A percentile compares a stretch with the other conserved stretches of the same genome.
Conservation (phyloP, 371 early-diverging fungal genomes). For the Choanephora cucurbitarum region DNA sequence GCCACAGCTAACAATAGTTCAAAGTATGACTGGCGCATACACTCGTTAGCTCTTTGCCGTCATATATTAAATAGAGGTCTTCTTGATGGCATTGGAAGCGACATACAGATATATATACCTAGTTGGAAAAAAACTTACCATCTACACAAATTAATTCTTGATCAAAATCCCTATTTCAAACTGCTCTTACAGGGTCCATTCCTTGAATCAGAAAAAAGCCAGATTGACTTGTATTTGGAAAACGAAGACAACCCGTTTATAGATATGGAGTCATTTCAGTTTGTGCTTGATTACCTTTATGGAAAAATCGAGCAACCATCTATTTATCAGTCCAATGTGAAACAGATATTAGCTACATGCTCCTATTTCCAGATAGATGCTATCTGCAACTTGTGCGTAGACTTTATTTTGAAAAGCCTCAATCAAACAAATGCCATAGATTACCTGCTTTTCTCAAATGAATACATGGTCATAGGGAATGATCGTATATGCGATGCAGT, state of each 20-base stretch:
- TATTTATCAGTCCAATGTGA: constrained; percentile 43
- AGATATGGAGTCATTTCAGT: constrained; percentile 57
- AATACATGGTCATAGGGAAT: constrained; percentile 55
- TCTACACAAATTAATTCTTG: constrained; percentile 59
- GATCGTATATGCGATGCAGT: constrained; percentile 59
- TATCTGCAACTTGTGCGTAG: constrained; percentile 53
- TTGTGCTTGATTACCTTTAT: constrained; percentile 56
- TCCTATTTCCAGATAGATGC: constrained; percentile 62
- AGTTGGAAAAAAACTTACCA: constrained; percentile 56
- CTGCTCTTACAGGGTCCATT: constrained; percentile 56
- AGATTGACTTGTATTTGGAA: constrained; percentile 53
- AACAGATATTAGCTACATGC: constrained; percentile 56
- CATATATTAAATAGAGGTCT: constrained; percentile 61
- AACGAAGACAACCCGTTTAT: constrained; percentile 49
- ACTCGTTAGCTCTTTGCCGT: constrained; percentile 44
- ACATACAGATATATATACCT: constrained; percentile 47
- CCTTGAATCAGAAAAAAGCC: constrained; percentile 42
- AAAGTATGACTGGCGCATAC: constrained; percentile 44
- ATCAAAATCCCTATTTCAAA: constrained; percentile 60
- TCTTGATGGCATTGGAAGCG: constrained; percentile 57
- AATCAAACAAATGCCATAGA: constrained; percentile 49
- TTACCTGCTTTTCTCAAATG: constrained; percentile 59
- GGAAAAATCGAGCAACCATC: constrained; percentile 41
- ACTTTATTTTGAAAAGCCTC: constrained; percentile 52
- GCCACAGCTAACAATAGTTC: background rate